A percentile compares a stretch with the other conserved stretches of the same genome.
Conservation (phyloP, 768 basidiomycete genomes). For the Pisolithus marmoratus region DNA sequence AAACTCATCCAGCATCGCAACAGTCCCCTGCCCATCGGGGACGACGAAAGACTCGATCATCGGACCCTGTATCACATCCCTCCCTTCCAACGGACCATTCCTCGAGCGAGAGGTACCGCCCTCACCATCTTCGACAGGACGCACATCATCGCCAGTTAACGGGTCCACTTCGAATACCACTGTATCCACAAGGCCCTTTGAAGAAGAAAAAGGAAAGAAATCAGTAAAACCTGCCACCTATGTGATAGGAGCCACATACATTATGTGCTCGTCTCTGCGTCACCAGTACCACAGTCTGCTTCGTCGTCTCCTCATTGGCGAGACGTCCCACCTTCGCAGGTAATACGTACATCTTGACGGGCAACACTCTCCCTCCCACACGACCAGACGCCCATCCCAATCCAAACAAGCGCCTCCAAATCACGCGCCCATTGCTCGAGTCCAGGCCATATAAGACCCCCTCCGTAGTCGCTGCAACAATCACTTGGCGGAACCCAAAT, state of each 20-base stretch:
- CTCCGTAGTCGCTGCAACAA: constrained; percentile 61
- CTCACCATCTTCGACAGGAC: constrained; percentile 13
- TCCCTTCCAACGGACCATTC: constrained; percentile 45
- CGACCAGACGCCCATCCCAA: constrained; percentile 56
- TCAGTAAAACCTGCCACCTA: not conserved
- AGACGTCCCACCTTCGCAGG: constrained; percentile 15
- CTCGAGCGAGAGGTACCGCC: not conserved
- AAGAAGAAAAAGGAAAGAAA: not conserved
- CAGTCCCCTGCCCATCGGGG: constrained; percentile 39
- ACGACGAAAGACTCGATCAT: constrained; percentile 54
- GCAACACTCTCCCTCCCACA: constrained; percentile 50
- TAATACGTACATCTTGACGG: constrained; percentile 56
- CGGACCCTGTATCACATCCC: constrained; percentile 55
- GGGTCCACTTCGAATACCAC: constrained; percentile 75
- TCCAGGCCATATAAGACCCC: constrained; percentile 84
- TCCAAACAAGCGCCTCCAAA: constrained; percentile 80
- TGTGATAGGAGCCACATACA: constrained; percentile 33
- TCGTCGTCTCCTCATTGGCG: constrained; percentile 28
- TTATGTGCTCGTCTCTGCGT: constrained; percentile 58
- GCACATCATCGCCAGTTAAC: constrained; percentile 65
- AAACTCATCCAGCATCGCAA: constrained; percentile 70
- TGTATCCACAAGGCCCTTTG: constrained; percentile 58
- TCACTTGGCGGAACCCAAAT: constrained; percentile 84
- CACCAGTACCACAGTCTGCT: constrained; percentile 55
- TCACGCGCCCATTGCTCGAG: constrained; percentile 63